Base-by-base conservation (phyloP, 1,284 basidiomycete species). In the Sanghuangporus sanghuang region DNA sequence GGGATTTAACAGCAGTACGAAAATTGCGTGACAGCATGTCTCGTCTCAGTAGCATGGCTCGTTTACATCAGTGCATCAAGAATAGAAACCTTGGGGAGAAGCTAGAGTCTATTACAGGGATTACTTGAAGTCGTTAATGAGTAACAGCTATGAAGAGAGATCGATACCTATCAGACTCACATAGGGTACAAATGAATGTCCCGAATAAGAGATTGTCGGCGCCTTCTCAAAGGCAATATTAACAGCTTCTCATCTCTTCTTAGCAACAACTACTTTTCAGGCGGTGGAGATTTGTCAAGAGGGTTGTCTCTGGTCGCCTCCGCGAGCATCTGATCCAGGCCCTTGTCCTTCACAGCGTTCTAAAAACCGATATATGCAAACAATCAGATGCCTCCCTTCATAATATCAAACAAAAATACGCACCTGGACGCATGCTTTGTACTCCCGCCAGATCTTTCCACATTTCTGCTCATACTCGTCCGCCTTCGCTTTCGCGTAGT, bases 261-360 rank as follows among this genome's bases (percentile, higher is more conserved):
- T 16, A 48, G 14, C 27, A 11, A 6, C 39, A 38, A 18, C 27
- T 44, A 32, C 27, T 2, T 3, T 3, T 56, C 46, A 35, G 50
- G 71, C 21, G 76, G 70, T 27, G 75, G 73, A 3, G 84, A 83
- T 35, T 85, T 82, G 42, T 78, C 80, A 63, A 95, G 75, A 0
- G 93, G 92, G 71, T 94, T 91, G 67, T 95, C 93, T 64, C 85
- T 81, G 64, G 92, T 80, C 3, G 95, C 93, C 73, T 93, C 89
- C 54, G 87, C 81, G 6, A 97, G 80, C 58, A 96, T 76, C 2
- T 83, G 81, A 23, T 88, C 87, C 21, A 97, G 78, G 5, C 89
- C 87, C 70, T 90, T 92, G 23, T 89, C 85, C 64, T 85, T 86
- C 40, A 97, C 89, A 0, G 93, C 93, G 76, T 82, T 86, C 95